Base-by-base conservation (phyloP, 805 yeast species). In the Saccharomycopsis guyanensis region DNA sequence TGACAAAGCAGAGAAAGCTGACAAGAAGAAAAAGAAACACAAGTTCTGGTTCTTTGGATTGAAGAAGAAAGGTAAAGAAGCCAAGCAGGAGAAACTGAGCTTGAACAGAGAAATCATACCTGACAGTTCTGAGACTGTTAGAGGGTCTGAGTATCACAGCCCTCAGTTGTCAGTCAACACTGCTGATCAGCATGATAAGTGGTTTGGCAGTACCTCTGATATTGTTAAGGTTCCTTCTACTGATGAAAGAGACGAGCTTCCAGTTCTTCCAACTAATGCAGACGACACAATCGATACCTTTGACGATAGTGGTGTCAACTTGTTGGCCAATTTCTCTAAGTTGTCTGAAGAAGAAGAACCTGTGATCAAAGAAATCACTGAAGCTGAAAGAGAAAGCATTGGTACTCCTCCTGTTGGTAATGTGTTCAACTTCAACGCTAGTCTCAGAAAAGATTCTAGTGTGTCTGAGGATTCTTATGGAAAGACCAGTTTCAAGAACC, bases 21-120 rank as follows among this genome's bases (percentile, higher is more conserved):
- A 16, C 12, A 19, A 34, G 10, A 34, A 34, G 38, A n/a, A 22
- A 10, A 37, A 37, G 23, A 37, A 43, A 31, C 48, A 47, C 40
- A 43, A 35, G 20, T 43, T 47, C 36, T 40, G 51, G 47, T 43
- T 33, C 15, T 47, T 42, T 22, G 49, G 49, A 4, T 33, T 42
- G 32, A 44, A 44, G 36, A 40, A 36, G 34, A 42, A 42, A 38
- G 27, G 3, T 7, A 19, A 42, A 15, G 27, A 34, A 15, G 38
- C 4, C 40, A 12, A 23, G 22, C 7, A 22, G 15, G 37, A 15
- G 15, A n/a, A n/a, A n/a, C n/a, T n/a, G n/a, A n/a, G n/a, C n/a
- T n/a, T 15, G 22, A 10, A 15, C 1, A 4, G 4, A 12, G n/a
- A 38, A 12, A 4, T 13, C 16, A 4, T 23, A 22, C 25, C 40